Conservation (phyloP, 2,329 filamentous ascomycete genomes). For the Aspergillus brasiliensis region DNA sequence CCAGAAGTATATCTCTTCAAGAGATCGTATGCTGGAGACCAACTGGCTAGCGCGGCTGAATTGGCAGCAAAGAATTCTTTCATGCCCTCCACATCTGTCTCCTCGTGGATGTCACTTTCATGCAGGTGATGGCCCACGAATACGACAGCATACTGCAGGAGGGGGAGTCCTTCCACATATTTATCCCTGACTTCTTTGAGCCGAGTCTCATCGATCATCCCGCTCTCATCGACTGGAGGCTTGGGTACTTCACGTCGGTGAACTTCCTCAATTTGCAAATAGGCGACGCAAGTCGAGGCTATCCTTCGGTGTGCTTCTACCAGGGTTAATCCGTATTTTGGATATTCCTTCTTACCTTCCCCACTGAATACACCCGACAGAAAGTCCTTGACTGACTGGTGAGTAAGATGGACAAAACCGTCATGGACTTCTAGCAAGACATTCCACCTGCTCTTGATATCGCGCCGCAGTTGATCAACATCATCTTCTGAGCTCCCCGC, state of each 20-base stretch:
- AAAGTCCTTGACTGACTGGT: slow-evolving; percentile 8
- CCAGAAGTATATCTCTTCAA: not conserved
- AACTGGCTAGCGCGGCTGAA: not conserved
- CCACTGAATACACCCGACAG: not conserved
- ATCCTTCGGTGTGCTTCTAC: not conserved
- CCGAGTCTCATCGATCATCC: not conserved
- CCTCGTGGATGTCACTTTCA: not conserved
- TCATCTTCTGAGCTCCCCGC: not conserved
- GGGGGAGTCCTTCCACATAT: not conserved
- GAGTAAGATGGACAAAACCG: not conserved
- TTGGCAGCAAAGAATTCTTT: not conserved
- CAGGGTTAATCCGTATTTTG: not conserved
- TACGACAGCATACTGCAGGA: not conserved
- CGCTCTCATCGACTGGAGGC: not conserved
- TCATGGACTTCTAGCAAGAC: not conserved
- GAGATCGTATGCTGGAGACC: slow-evolving; percentile 3
- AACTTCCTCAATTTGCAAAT: not conserved
- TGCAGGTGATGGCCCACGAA: not conserved
- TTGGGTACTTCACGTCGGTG: not conserved
- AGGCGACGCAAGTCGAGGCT: not conserved
- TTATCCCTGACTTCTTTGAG: not conserved
- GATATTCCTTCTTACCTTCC: not conserved
- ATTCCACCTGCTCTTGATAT: not conserved
- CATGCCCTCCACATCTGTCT: not conserved
- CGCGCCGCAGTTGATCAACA: not conserved